A percentile compares a stretch with the other conserved stretches of the same genome.
Conservation (phyloP, 176 grass and related monocot species). For the Carex myosuroides region DNA sequence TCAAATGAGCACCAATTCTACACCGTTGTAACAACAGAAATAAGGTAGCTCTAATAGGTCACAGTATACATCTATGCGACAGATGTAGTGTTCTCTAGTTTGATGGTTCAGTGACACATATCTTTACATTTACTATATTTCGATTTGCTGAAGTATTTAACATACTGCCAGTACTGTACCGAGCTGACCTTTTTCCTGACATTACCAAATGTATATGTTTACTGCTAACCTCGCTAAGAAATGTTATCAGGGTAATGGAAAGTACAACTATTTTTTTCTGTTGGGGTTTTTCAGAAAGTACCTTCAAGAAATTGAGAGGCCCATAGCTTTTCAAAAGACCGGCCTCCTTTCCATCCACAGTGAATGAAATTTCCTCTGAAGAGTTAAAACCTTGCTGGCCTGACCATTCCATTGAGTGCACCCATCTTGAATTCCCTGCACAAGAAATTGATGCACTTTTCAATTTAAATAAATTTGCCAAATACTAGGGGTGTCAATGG, state of each 20-base stretch:
- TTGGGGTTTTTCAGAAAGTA: neutral
- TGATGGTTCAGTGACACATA: neutral
- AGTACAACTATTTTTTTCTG: neutral
- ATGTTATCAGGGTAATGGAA: neutral
- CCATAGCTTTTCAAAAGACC: constrained; percentile 71
- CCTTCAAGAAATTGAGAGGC: constrained; percentile 91
- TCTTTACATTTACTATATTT: neutral
- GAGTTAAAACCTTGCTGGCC: constrained; percentile 61
- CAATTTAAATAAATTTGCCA: neutral
- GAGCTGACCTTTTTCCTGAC: neutral
- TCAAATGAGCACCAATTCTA: neutral
- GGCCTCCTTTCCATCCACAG: constrained; percentile 63
- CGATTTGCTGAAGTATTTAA: neutral
- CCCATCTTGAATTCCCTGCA: constrained; percentile 91
- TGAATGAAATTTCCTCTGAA: constrained; percentile 50
- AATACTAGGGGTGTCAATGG: no score
- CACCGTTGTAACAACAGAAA: neutral
- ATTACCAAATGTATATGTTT: neutral
- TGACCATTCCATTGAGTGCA: constrained; percentile 88
- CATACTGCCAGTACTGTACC: neutral
- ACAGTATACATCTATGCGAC: neutral
- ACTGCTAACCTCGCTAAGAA: neutral
- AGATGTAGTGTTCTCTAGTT: neutral
- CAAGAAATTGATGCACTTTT: neutral
- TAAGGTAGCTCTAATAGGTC: neutral